Evolutionary conservation across 2,329 filamentous ascomycete genomes (phyloP).

Genomic region (Raffaelea arxii): DNA sequence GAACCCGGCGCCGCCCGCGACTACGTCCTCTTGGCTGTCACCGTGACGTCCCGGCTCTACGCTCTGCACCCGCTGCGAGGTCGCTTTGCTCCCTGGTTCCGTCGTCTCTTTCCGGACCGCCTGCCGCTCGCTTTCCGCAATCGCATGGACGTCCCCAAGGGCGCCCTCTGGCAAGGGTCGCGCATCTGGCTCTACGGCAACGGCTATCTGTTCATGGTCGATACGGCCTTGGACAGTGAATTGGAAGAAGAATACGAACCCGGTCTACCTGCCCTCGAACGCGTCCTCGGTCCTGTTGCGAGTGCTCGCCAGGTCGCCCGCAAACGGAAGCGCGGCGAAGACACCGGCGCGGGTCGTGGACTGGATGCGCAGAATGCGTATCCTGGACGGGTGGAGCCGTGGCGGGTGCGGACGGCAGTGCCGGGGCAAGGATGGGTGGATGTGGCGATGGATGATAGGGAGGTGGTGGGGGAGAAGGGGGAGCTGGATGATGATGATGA

Average conservation of each 20-base stretch:
- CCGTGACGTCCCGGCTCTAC: conserved; percentile 53
- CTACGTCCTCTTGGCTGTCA: conserved; percentile 44
- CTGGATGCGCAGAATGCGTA: no score
- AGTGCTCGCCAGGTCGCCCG: no score
- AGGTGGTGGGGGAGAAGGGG: conserved; percentile 16
- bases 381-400: conserved; percentile 33
- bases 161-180: conserved; percentile 69
- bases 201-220: conserved; percentile 86
- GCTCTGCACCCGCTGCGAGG: conserved; percentile 74
- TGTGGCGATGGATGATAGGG: conserved; percentile 21
- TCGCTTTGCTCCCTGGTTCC: conserved; percentile 73
- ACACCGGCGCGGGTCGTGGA: conserved; percentile 42
- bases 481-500: conserved; percentile 20
- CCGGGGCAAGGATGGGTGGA: conserved; percentile 21
- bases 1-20: conserved; percentile 24
- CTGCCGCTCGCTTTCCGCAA: conserved; percentile 67
- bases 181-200: conserved; percentile 82
- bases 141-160: conserved; percentile 72
- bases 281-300: no score
- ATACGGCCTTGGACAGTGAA: conserved; percentile 69
- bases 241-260: no score
- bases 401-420: conserved; percentile 28
- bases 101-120: conserved; percentile 65
- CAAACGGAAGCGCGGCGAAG: conserved; percentile 46
- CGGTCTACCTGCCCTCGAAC: no score